Evolutionary conservation across 192 early-diverging fungal species (phyloP).

Genomic region (Endogone sp.): DNA sequence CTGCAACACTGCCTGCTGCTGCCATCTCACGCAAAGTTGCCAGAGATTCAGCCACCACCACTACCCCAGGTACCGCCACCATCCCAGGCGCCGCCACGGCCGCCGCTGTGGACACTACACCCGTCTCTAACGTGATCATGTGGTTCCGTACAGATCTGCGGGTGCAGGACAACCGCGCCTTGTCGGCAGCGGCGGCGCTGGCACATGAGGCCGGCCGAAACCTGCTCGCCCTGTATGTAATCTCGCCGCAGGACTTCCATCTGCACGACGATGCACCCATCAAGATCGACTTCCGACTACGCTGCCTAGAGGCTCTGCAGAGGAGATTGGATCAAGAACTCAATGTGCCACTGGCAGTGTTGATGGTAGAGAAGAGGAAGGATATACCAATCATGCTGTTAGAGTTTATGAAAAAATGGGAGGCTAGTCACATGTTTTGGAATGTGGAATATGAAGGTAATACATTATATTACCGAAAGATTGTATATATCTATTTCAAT

Average conservation of each 20-base stretch:
- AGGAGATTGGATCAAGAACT: conserved; percentile 20
- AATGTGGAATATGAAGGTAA: conserved; percentile 51
- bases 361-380: conserved; percentile 16
- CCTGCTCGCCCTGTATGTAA: conserved; percentile 47
- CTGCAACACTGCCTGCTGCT: not conserved
- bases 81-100: not conserved
- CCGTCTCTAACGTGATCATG: conserved; percentile 25
- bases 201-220: conserved; percentile 10
- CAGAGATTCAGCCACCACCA: not conserved
- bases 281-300: conserved; percentile 49
- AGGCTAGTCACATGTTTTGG: conserved; percentile 38
- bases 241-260: conserved; percentile 49
- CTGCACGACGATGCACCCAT: conserved; percentile 48
- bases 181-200: conserved; percentile 20
- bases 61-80: not conserved
- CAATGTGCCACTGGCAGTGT: conserved; percentile 44
- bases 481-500: too few species aligned
- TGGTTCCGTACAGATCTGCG: conserved; percentile 52
- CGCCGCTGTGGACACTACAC: not conserved
- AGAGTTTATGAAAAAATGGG: conserved; percentile 18
- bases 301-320: conserved; percentile 37
- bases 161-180: conserved; percentile 37
- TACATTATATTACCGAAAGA: too few species aligned
- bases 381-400: conserved; percentile 34
- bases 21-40: not conserved